phyloP scores from a whole-genome alignment of 2,329 filamentous ascomycete species.

The Herpotrichia juniperi region DNA sequence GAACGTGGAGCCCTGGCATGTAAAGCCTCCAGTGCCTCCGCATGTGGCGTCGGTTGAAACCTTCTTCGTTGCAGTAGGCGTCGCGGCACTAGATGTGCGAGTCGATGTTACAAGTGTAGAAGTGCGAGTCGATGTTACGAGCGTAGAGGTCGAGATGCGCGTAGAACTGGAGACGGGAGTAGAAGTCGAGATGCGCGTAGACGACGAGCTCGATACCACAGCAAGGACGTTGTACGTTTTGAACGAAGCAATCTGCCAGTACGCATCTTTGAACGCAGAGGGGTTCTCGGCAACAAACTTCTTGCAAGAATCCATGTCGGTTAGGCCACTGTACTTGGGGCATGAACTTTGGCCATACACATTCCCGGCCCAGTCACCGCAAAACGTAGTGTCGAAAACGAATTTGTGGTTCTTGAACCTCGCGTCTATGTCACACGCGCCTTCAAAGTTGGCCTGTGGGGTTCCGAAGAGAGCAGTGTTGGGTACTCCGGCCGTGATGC shows the following conservation, averaged over 20 bases:
- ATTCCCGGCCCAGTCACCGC: constrained; percentile 81
- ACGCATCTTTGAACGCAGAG: constrained; percentile 69
- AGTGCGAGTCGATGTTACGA: background rate
- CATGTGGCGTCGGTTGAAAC: constrained; percentile 34
- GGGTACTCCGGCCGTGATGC: constrained; percentile 64
- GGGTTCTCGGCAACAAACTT: constrained; percentile 75
- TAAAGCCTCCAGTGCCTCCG: constrained; percentile 22
- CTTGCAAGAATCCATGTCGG: constrained; percentile 58
- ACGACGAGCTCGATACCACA: constrained; percentile 8
- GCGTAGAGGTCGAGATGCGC: background rate
- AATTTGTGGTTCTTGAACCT: constrained; percentile 76
- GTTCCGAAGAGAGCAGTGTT: constrained; percentile 69
- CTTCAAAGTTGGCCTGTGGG: constrained; percentile 72
- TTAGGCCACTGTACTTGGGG: constrained; percentile 14
- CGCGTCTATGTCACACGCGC: constrained; percentile 71
- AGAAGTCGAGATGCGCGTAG: background rate
- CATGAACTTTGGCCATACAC: constrained; percentile 64
- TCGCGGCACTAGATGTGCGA: constrained; percentile 18
- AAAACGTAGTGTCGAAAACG: constrained; percentile 83
- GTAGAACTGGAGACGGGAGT: background rate
- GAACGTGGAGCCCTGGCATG: constrained; percentile 49
- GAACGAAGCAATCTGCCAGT: constrained; percentile 67
- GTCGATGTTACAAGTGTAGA: constrained; percentile 13
- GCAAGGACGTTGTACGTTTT: constrained; percentile 24
- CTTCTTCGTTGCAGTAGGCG: constrained; percentile 22